These are phyloP conservation scores for Metschnikowia anglica DNA, from an alignment of 805 yeast species.

Conservation along the genomic window DNA sequence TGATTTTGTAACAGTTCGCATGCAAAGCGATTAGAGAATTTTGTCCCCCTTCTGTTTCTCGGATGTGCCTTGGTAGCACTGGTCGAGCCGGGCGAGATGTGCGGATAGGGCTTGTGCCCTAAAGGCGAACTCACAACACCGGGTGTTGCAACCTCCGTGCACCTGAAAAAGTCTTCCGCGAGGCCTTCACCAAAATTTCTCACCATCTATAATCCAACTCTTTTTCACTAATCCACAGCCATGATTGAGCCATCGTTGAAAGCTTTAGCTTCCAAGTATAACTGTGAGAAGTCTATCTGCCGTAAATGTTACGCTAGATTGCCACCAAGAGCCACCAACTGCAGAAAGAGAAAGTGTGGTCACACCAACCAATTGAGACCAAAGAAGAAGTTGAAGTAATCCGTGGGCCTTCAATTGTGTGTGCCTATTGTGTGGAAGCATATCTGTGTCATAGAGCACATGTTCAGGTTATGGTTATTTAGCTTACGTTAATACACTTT, in stretches of 20 bases:
- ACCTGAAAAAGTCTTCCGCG: constrained; percentile 19
- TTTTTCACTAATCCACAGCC: constrained; percentile 20
- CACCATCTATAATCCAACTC: constrained; percentile 4
- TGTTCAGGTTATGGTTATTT: constrained; percentile 16
- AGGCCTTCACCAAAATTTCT: constrained; percentile 13
- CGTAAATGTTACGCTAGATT: constrained; percentile 99
- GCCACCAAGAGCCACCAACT: constrained; percentile 99
- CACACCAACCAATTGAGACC: constrained; percentile 99
- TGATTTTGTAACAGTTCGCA: no score
- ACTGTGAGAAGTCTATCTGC: constrained; percentile 99
- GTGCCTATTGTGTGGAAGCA: constrained; percentile 14
- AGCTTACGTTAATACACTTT: constrained; percentile 21
- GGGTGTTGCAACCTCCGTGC: constrained; percentile 11
- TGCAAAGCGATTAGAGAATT: no score
- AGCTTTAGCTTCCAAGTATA: constrained; percentile 98
- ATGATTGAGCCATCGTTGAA: constrained; percentile 99
- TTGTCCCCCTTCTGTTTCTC: no score
- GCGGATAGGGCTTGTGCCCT: constrained; percentile 16
- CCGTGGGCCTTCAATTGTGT: constrained; percentile 30
- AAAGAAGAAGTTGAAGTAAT: constrained; percentile 97
- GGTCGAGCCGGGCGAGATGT: not conserved
- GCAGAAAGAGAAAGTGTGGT: constrained; percentile 99
- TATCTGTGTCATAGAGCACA: constrained; percentile 6
- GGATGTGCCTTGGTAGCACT: no score
- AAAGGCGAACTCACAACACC: not conserved